These are phyloP conservation scores for Boletus edulis DNA, from an alignment of 768 basidiomycete species.

Conservation along the genomic window DNA sequence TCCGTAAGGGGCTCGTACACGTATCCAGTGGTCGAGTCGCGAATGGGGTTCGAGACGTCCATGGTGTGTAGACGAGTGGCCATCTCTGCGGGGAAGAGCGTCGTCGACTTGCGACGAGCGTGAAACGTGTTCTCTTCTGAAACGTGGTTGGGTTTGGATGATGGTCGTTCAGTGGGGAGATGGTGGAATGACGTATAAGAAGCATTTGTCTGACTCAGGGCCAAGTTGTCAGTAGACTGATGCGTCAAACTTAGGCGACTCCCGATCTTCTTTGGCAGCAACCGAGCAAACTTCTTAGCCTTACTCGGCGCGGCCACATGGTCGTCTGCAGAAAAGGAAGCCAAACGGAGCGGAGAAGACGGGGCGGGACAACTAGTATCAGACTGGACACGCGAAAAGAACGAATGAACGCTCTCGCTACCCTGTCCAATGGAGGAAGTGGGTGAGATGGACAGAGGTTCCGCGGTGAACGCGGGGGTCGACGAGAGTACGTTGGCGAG, in stretches of 20 bases:
- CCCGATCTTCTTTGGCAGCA: constrained; percentile 32
- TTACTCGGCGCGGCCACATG: constrained; percentile 19
- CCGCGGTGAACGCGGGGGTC: constrained; percentile 28
- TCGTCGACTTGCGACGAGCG: constrained; percentile 34
- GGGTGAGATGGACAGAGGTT: constrained; percentile 26
- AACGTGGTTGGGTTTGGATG: constrained; percentile 22
- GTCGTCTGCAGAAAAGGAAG: constrained; percentile 27
- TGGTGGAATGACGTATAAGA: constrained; percentile 29
- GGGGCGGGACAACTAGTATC: constrained; percentile 21
- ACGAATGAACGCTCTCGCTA: constrained; percentile 27
- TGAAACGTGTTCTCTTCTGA: constrained; percentile 35
- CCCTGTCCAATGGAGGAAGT: constrained; percentile 25
- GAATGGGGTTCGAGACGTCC: constrained; percentile 28
- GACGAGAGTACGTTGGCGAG: constrained; percentile 25
- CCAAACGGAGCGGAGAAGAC: constrained; percentile 25
- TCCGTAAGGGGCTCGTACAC: constrained; percentile 30
- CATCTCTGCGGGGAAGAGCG: constrained; percentile 30
- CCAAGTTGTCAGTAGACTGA: constrained; percentile 27
- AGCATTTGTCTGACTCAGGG: constrained; percentile 20
- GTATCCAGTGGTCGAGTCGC: constrained; percentile 21
- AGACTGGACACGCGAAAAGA: constrained; percentile 17
- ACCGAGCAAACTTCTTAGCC: constrained; percentile 27
- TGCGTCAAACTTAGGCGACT: constrained; percentile 28
- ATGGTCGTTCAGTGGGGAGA: constrained; percentile 20
- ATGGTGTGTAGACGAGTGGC: constrained; percentile 29